phyloP scores from a whole-genome alignment of 768 basidiomycete genomes.

The Auriscalpium microsporum region DNA sequence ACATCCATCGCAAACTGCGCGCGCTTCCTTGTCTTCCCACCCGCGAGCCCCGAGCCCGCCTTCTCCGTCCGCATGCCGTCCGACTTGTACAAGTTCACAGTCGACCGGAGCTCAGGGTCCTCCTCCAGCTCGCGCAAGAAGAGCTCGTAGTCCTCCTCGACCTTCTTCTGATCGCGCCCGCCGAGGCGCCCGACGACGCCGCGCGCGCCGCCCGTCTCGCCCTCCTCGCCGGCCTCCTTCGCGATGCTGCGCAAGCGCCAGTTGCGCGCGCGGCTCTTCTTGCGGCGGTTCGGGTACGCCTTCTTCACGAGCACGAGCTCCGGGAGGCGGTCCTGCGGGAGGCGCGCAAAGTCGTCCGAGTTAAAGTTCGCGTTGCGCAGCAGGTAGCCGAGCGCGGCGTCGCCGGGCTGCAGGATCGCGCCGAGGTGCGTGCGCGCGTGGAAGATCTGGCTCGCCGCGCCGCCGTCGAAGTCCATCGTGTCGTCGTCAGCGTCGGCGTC shows the following conservation, averaged over 20 bases:
- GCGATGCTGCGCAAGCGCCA: conserved; percentile 93
- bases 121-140: conserved; percentile 94
- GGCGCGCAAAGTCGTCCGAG: conserved; percentile 70
- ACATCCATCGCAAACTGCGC: conserved; percentile 62
- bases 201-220: conserved; percentile 64
- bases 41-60: conserved; percentile 29
- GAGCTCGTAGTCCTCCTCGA: conserved; percentile 93
- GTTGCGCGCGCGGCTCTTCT: conserved; percentile 76
- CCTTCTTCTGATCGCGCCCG: conserved; percentile 83
- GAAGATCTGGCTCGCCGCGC: conserved; percentile 70
- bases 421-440: conserved; percentile 97
- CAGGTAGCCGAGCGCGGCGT: conserved; percentile 86
- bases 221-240: conserved; percentile 84
- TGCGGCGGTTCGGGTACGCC: conserved; percentile 86
- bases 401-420: conserved; percentile 87
- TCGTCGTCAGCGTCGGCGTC: conserved; percentile 33
- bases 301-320: conserved; percentile 94
- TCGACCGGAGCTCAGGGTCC: conserved; percentile 81
- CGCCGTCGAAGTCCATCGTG: conserved; percentile 51
- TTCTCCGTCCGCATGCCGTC: conserved; percentile 33
- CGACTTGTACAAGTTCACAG: conserved; percentile 82
- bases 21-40: conserved; percentile 33
- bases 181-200: conserved; percentile 90
- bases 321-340: conserved; percentile 63
- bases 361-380: conserved; percentile 90